phyloP scores from a whole-genome alignment of 129 eudicot species.

The Ambrosia trifida region DNA sequence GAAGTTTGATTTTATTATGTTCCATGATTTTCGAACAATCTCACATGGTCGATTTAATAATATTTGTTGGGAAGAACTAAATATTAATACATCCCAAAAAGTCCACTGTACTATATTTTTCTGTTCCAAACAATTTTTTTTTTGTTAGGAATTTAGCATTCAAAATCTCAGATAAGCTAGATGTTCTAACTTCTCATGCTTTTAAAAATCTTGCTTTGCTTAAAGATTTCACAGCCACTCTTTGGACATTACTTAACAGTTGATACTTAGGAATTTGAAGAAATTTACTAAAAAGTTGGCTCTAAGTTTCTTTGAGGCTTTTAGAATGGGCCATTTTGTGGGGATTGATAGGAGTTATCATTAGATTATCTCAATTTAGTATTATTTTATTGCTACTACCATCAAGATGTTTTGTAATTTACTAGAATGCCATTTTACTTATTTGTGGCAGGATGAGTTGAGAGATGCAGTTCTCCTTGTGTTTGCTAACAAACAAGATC shows the following conservation, averaged over 20 bases:
- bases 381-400: neutral
- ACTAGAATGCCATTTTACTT: conserved; percentile 2
- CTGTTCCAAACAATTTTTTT: neutral
- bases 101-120: neutral
- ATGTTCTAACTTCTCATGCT: neutral
- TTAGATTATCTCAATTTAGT: neutral
- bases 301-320: neutral
- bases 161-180: neutral
- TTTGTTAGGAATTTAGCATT: neutral
- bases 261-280: neutral
- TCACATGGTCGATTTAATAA: neutral
- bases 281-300: neutral
- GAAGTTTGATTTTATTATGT: neutral
- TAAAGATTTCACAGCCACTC: neutral
- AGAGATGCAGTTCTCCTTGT: conserved; percentile 81
- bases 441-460: conserved; percentile 57
- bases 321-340: neutral
- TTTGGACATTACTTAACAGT: neutral
- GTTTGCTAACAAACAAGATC: conserved; percentile 83
- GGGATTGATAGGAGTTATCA: neutral
- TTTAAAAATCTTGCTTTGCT: neutral
- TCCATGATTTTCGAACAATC: neutral
- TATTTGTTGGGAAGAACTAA: neutral
- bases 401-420: neutral
- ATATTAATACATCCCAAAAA: neutral